phyloP scores from a whole-genome alignment of 1,284 basidiomycete genomes.

The Phaffia rhodozyma region DNA sequence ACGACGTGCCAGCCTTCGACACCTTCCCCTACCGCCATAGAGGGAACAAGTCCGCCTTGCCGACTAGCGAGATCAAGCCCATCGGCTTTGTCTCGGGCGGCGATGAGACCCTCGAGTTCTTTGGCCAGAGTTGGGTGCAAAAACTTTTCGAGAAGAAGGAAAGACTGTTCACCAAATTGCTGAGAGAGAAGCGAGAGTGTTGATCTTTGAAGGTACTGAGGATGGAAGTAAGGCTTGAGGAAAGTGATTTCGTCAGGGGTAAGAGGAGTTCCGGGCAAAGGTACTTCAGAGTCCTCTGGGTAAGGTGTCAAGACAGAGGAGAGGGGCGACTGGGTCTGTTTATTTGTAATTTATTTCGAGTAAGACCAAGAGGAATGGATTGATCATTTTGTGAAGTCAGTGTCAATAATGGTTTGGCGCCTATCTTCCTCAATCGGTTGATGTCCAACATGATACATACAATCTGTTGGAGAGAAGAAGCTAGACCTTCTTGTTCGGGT shows the following conservation, averaged over 20 bases:
- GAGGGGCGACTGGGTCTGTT: conserved; percentile 6
- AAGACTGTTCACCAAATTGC: conserved; percentile 79
- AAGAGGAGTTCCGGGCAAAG: conserved; percentile 37
- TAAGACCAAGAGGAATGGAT: not conserved
- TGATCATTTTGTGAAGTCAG: not conserved
- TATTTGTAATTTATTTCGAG: not conserved
- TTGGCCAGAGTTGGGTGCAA: conserved; percentile 55
- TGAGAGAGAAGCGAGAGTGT: conserved; percentile 68
- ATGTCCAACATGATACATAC: conserved; percentile 40
- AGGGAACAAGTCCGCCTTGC: conserved; percentile 24
- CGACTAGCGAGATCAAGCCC: conserved; percentile 41
- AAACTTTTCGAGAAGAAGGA: conserved; percentile 80
- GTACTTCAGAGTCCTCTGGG: conserved; percentile 23
- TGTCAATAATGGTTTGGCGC: not conserved
- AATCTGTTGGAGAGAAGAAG: conserved; percentile 67
- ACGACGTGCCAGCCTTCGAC: conserved; percentile 14
- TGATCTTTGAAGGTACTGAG: conserved; percentile 71
- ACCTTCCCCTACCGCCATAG: not conserved
- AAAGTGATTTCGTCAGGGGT: conserved; percentile 52
- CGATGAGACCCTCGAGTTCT: conserved; percentile 53
- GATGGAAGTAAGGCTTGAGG: conserved; percentile 73
- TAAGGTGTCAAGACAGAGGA: conserved; percentile 29
- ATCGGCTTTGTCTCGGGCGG: conserved; percentile 55
- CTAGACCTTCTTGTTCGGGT: conserved; percentile 37
- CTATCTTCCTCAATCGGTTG: conserved; percentile 24